Evolutionary conservation across 2,329 filamentous ascomycete genomes (phyloP), one percentile per base, ranked within the genome.

Genomic region (Paraphaeosphaeria minitans): DNA sequence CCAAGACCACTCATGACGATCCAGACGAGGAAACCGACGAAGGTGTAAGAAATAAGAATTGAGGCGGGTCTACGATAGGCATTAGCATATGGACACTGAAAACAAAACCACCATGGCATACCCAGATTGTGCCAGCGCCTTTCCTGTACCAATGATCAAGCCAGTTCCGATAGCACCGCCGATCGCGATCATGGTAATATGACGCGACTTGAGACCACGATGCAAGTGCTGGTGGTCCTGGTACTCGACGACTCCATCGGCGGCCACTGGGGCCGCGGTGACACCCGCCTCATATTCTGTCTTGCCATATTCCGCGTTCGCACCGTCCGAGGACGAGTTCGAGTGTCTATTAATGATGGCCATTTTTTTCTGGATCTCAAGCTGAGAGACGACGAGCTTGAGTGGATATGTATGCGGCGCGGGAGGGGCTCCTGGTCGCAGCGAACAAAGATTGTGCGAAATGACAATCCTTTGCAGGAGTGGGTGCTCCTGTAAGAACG

Each of bases 111-210:
- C 14, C 14, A 4, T 24, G 21, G 69, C 74, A 21, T 70, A 78
- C 75, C 79, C 80, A 59, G 79, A 77, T 43, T 79, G 80, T 54
- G 78, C 80, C 55, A 83, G 77, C 39, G 80, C 82, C 65, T 81
- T 75, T 63, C 83, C 82, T 57, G 81, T 83, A 59, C 89, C 89
- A 68, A 92, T 89, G 64, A 92, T 89, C 56, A 92, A 81, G 74
- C 89, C 89, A 54, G 89, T 91, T 66, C 77, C 89, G 59, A 92
- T 87, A 61, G 89, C 89, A 74, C 90, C 90, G 69, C 89, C 89
- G 59, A 92, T 89, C 65, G 89, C 89, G 77, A 87, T 86, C 84
- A 87, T 86, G 67, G 82, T 82, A 56, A 86, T 82, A 60, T 85
- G 84, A 50, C 84, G 77, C 37, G 83, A 81, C 61, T 82, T 80